Evolutionary conservation across 768 basidiomycete species (phyloP).

Genomic region (Cystofilobasidium capitatum): DNA sequence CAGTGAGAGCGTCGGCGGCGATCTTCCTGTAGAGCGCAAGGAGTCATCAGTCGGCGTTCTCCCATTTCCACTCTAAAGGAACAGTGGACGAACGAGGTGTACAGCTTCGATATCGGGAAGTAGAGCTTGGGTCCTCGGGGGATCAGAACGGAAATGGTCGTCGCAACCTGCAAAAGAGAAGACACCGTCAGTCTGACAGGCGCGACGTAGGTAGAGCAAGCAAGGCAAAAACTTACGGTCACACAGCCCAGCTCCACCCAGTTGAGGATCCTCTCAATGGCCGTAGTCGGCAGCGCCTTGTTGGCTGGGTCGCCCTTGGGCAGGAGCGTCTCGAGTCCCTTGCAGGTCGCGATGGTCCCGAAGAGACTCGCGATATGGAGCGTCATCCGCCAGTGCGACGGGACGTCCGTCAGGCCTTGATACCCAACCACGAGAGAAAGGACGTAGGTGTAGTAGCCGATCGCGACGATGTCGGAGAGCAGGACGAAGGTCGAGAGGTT

Average conservation of each 20-base stretch:
- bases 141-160: constrained; percentile 46
- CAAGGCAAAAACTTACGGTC: background rate
- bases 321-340: constrained; percentile 21
- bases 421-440: constrained; percentile 49
- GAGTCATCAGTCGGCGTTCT: background rate
- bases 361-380: constrained; percentile 17
- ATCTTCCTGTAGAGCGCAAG: constrained; percentile 8
- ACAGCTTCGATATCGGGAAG: constrained; percentile 51
- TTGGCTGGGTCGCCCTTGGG: constrained; percentile 11
- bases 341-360: constrained; percentile 21
- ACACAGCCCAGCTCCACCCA: constrained; percentile 12
- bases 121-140: constrained; percentile 66
- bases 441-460: constrained; percentile 53
- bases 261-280: constrained; percentile 5
- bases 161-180: constrained; percentile 38
- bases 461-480: constrained; percentile 44
- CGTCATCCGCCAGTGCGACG: constrained; percentile 31
- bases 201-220: background rate
- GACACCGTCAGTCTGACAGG: constrained; percentile 14
- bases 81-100: constrained; percentile 48
- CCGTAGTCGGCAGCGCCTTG: too few species aligned
- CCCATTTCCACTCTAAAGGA: background rate
- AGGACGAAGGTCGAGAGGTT: constrained; percentile 47
- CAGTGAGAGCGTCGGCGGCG: constrained; percentile 40
- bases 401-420: constrained; percentile 42